Conservation (phyloP, 2,329 filamentous ascomycete species). For the Penicillium sp. region DNA sequence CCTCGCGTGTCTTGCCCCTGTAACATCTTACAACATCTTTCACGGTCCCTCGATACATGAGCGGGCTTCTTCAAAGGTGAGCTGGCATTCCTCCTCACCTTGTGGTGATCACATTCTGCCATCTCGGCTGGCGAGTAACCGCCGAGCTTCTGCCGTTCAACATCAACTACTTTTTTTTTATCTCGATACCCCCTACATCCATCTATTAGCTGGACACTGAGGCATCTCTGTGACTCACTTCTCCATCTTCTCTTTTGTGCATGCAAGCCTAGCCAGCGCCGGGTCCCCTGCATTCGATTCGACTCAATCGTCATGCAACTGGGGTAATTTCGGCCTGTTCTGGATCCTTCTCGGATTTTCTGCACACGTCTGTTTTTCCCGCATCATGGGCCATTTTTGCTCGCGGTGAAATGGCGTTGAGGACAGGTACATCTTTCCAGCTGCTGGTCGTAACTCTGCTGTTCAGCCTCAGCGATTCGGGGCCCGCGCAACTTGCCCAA, state of each 20-base stretch:
- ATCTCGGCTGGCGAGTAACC: slow-evolving; percentile 11
- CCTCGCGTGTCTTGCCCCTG: slow-evolving; percentile 51
- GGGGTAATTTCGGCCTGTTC: not conserved
- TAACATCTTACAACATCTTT: slow-evolving; percentile 34
- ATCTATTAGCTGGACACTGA: slow-evolving; percentile 15
- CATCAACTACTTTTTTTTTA: slow-evolving; percentile 13
- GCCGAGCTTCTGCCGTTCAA: slow-evolving; percentile 5
- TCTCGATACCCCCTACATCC: slow-evolving; percentile 21
- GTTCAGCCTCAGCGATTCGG: slow-evolving; percentile 9
- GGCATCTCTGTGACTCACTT: slow-evolving; percentile 14
- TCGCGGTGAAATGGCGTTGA: slow-evolving; percentile 17
- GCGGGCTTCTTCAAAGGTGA: slow-evolving; percentile 23
- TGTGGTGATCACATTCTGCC: slow-evolving; percentile 11
- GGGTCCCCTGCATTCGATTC: slow-evolving; percentile 23
- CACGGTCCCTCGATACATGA: slow-evolving; percentile 11
- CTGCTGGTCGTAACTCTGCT: slow-evolving; percentile 25
- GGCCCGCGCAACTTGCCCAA: slow-evolving; percentile 2
- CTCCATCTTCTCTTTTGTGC: slow-evolving; percentile 11
- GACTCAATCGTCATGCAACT: slow-evolving; percentile 3
- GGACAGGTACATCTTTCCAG: slow-evolving; percentile 13
- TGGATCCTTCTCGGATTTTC: slow-evolving; percentile 9
- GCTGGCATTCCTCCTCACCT: slow-evolving; percentile 20
- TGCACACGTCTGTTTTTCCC: slow-evolving; percentile 11
- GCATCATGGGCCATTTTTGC: slow-evolving; percentile 5
- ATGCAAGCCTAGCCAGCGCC: slow-evolving; percentile 30